phyloP scores from a whole-genome alignment of 2,329 filamentous ascomycete species.

The Pezicula radicicola region DNA sequence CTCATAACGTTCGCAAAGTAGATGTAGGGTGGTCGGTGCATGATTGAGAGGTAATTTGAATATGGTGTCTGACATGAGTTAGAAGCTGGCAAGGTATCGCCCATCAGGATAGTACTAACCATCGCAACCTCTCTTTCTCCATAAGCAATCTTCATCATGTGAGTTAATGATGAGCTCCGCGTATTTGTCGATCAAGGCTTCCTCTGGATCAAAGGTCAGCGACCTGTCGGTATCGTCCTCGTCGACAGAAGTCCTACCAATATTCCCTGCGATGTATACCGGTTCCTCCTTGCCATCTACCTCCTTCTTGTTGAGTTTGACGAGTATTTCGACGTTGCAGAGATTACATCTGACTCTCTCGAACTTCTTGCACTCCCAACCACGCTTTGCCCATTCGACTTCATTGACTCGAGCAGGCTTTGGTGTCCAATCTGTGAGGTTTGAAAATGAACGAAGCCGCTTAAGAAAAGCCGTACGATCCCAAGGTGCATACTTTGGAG shows the following conservation, averaged over 20 bases:
- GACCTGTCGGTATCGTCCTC: constrained; percentile 8
- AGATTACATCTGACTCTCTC: constrained; percentile 84
- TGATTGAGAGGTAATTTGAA: constrained; percentile 63
- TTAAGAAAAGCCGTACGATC: constrained; percentile 80
- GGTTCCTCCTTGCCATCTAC: constrained; percentile 53
- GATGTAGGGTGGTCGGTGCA: constrained; percentile 52
- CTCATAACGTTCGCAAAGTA: constrained; percentile 62
- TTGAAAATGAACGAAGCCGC: constrained; percentile 82
- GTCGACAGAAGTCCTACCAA: constrained; percentile 38
- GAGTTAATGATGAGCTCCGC: constrained; percentile 67
- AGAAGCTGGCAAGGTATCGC: constrained; percentile 11
- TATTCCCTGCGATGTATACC: constrained; percentile 56
- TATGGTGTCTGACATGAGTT: constrained; percentile 46
- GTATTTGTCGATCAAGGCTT: constrained; percentile 75
- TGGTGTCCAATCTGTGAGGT: constrained; percentile 88
- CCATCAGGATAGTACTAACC: constrained; percentile 46
- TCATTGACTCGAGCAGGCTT: constrained; percentile 86
- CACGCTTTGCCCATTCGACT: constrained; percentile 90
- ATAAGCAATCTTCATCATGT: constrained; percentile 80
- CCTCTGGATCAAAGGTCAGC: constrained; percentile 36
- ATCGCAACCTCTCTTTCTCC: constrained; percentile 85
- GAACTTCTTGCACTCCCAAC: constrained; percentile 81
- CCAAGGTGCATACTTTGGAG: constrained; percentile 78
- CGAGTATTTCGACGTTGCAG: constrained; percentile 79
- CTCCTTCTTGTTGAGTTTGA: constrained; percentile 67